Conservation (phyloP, 2,329 filamentous ascomycete genomes). For the Aspergillus pseudoglaucus region DNA sequence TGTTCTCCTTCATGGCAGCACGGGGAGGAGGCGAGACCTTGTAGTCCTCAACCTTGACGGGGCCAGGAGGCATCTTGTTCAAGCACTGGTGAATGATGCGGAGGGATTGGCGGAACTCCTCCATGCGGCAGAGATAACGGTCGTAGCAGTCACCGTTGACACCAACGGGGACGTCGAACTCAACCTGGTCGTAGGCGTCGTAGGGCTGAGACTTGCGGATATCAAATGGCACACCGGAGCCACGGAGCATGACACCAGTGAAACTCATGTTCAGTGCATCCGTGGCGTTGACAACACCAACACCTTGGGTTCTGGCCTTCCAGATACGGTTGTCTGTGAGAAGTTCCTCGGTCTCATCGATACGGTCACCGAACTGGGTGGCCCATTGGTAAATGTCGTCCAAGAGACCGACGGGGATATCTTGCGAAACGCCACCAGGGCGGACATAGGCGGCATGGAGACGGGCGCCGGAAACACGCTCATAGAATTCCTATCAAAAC, state of each 20-base stretch:
- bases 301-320: conserved; percentile 84
- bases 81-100: conserved; percentile 98
- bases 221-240: conserved; percentile 93
- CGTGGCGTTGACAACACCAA: conserved; percentile 83
- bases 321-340: conserved; percentile 99
- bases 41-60: conserved; percentile 95
- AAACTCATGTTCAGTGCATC: conserved; percentile 98
- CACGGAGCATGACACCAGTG: conserved; percentile 94
- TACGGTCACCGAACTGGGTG: conserved; percentile 95
- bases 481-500: conserved; percentile 82
- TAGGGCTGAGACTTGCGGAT: conserved; percentile 95
- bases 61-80: conserved; percentile 96
- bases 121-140: conserved; percentile 97
- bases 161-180: conserved; percentile 96
- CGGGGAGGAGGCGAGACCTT: conserved; percentile 95
- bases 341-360: conserved; percentile 98
- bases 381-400: conserved; percentile 99
- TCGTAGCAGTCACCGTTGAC: conserved; percentile 99
- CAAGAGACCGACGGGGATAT: conserved; percentile 85
- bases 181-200: conserved; percentile 94
- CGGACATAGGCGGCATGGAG: conserved; percentile 95
- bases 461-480: conserved; percentile 95
- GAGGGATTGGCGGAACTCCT: conserved; percentile 97
- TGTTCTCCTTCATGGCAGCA: conserved; percentile 99
- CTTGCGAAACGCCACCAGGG: conserved; percentile 92